Conservation (phyloP, 768 basidiomycete genomes). For the Exsudoporus frostii region DNA sequence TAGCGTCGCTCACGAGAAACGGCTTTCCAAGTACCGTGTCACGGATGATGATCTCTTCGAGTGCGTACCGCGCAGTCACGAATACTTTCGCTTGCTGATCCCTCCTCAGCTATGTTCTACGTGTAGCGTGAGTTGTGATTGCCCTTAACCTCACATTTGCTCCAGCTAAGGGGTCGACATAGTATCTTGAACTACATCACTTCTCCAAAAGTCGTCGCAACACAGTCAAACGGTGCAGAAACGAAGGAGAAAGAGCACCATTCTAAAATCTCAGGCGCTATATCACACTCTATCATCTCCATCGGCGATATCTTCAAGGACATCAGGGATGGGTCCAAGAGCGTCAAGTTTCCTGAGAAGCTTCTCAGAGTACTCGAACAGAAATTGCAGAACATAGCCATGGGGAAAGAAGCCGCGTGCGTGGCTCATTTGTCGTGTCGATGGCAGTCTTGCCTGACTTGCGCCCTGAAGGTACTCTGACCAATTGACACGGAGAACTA, state of each 20-base stretch:
- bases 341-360: slow-evolving; percentile 92
- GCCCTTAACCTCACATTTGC: not conserved
- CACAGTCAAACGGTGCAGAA: slow-evolving; percentile 34
- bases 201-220: slow-evolving; percentile 49
- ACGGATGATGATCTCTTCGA: slow-evolving; percentile 85
- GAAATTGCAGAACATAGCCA: slow-evolving; percentile 87
- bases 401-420: slow-evolving; percentile 88
- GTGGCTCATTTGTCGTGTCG: slow-evolving; percentile 32
- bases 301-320: slow-evolving; percentile 83
- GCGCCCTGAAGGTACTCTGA: slow-evolving; percentile 68
- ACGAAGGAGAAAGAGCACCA: slow-evolving; percentile 62
- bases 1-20: slow-evolving; percentile 66
- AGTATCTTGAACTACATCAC: slow-evolving; percentile 74
- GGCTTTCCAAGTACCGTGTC: slow-evolving; percentile 71
- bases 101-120: slow-evolving; percentile 65
- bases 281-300: slow-evolving; percentile 51
- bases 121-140: slow-evolving; percentile 67
- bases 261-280: slow-evolving; percentile 60
- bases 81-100: slow-evolving; percentile 3
- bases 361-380: slow-evolving; percentile 86
- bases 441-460: slow-evolving; percentile 5
- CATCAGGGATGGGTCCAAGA: slow-evolving; percentile 73
- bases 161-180: slow-evolving; percentile 11
- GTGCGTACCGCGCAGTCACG: slow-evolving; percentile 42
- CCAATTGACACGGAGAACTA: slow-evolving; percentile 82